phyloP scores from a whole-genome alignment of 768 basidiomycete species.

The Grammothele lineata region DNA sequence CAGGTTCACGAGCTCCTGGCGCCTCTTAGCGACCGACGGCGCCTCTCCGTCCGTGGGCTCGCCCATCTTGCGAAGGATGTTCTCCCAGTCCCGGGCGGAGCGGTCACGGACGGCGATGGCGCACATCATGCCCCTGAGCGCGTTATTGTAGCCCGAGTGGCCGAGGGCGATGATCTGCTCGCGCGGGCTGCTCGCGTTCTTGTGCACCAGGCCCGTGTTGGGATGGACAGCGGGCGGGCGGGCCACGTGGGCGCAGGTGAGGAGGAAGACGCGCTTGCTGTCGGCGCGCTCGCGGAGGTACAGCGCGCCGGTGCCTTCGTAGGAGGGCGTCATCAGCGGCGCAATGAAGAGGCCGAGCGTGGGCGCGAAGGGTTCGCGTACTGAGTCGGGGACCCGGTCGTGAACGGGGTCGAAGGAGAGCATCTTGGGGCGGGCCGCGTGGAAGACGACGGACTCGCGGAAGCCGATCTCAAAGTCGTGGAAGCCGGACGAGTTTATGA shows the following conservation, averaged over 20 bases:
- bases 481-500: conserved; percentile 27
- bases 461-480: conserved; percentile 32
- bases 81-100: conserved; percentile 17
- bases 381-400: conserved; percentile 24
- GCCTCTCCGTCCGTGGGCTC: conserved; percentile 17
- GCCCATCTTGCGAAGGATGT: conserved; percentile 18
- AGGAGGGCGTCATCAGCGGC: conserved; percentile 24
- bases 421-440: conserved; percentile 22
- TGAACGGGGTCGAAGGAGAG: conserved; percentile 5
- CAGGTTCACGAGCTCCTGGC: conserved; percentile 20
- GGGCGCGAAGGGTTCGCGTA: conserved; percentile 29
- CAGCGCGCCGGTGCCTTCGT: conserved; percentile 35
- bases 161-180: conserved; percentile 32
- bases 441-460: conserved; percentile 24
- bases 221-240: conserved; percentile 27
- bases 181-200: conserved; percentile 20
- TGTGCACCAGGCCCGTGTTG: conserved; percentile 3
- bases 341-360: conserved; percentile 36
- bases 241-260: conserved; percentile 31
- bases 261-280: conserved; percentile 24
- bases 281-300: conserved; percentile 28
- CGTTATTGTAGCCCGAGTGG: conserved; percentile 20
- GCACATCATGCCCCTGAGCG: conserved; percentile 5
- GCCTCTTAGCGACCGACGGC: conserved; percentile 12
- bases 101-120: neutral